A percentile compares a stretch with the other conserved stretches of the same genome.
Evolutionary conservation across 2,329 filamentous ascomycete species (phyloP).

Genomic region (Trichoderma breve): DNA sequence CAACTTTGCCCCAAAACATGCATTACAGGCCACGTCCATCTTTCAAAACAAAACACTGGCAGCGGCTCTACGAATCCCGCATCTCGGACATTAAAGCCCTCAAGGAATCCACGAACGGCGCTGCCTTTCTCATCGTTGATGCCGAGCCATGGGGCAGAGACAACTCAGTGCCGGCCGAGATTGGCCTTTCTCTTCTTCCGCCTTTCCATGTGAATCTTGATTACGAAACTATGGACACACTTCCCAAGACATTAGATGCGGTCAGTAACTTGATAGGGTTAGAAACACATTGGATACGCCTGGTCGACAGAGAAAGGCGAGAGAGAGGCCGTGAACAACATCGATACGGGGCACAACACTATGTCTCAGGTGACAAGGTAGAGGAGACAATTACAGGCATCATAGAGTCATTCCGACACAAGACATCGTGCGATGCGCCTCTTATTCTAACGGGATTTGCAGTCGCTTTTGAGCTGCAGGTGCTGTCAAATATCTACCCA

Average conservation of each 20-base stretch:
- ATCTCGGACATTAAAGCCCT: not conserved
- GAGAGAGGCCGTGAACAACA: not conserved
- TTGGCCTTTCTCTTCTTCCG: not conserved
- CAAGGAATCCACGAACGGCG: not conserved
- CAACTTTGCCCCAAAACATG: not conserved
- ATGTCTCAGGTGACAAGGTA: not conserved
- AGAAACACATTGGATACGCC: not conserved
- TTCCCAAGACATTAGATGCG: not conserved
- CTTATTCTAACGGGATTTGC: not conserved
- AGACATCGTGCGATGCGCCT: not conserved
- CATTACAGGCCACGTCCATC: not conserved
- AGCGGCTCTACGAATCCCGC: not conserved
- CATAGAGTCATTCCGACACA: not conserved
- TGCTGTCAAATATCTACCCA: not conserved
- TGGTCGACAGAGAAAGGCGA: not conserved
- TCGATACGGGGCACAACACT: not conserved
- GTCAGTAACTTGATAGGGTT: not conserved
- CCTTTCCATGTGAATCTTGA: not conserved
- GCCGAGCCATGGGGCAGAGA: not conserved
- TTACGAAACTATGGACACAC: not conserved
- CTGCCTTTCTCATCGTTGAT: not conserved
- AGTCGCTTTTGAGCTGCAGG: not conserved
- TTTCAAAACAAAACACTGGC: not conserved
- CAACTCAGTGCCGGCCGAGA: not conserved
- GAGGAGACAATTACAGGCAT: not conserved